These are phyloP conservation scores for Colletotrichum agaves DNA, from an alignment of 2,329 filamentous ascomycete genomes.

Conservation along the genomic window DNA sequence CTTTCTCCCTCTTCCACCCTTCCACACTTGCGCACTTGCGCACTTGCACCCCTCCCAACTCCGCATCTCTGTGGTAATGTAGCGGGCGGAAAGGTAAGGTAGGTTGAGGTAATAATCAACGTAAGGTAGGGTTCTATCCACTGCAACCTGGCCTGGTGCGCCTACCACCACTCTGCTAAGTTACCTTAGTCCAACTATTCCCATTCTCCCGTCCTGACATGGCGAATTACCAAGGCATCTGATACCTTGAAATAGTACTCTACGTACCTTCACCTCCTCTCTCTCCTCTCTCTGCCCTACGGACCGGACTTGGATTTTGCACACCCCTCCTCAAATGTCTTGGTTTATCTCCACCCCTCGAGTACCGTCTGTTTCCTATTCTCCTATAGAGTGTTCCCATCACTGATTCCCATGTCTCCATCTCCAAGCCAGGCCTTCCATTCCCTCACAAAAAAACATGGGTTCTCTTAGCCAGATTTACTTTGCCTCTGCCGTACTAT, in stretches of 20 bases:
- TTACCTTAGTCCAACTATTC: not conserved
- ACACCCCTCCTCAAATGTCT: not conserved
- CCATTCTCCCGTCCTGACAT: slow-evolving; percentile 1
- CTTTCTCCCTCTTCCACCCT: not conserved
- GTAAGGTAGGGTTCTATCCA: not conserved
- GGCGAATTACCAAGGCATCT: not conserved
- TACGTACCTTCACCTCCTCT: slow-evolving; percentile 12
- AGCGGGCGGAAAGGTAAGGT: not conserved
- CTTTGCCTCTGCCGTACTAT: not conserved
- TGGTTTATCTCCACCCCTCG: not conserved
- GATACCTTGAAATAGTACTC: not conserved
- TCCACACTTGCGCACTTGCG: not conserved
- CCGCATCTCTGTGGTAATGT: not conserved
- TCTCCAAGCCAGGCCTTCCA: not conserved
- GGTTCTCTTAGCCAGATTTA: not conserved
- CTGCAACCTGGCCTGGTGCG: slow-evolving; percentile 28
- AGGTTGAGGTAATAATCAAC: no score
- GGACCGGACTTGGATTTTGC: not conserved
- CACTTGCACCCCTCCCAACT: not conserved
- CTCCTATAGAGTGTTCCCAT: not conserved
- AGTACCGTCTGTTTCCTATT: not conserved
- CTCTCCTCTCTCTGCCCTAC: slow-evolving; percentile 17
- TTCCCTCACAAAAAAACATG: not conserved
- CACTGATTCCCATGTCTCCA: not conserved
- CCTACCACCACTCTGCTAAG: slow-evolving; percentile 23